phyloP scores from a whole-genome alignment of 176 grass and related monocot species.

The Otatea glauca region DNA sequence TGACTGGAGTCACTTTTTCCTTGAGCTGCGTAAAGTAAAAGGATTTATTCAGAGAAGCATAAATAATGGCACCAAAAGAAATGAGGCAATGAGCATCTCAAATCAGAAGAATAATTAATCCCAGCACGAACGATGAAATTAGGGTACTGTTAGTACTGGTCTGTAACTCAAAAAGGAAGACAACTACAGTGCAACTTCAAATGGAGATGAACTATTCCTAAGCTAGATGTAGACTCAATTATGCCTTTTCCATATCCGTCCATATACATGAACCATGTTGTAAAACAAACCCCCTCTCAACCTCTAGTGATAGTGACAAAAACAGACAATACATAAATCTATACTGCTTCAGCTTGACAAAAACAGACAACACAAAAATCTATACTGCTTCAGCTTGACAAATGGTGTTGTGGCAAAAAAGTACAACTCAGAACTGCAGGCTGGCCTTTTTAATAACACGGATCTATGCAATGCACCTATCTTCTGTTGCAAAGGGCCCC shows the following conservation, averaged over 20 bases:
- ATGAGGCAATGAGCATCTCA: neutral
- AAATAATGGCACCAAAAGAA: neutral
- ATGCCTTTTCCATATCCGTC: neutral
- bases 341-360: neutral
- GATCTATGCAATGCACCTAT: constrained; percentile 16
- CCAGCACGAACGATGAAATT: neutral
- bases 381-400: neutral
- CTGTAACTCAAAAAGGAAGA: neutral
- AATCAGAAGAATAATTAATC: neutral
- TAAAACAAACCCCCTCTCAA: neutral
- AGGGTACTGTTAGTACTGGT: neutral
- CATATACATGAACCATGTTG: neutral
- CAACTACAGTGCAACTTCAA: neutral
- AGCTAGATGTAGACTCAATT: neutral
- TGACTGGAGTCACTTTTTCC: constrained; percentile 68
- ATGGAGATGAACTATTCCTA: constrained; percentile 5
- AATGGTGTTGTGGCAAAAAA: neutral
- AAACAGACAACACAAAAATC: neutral
- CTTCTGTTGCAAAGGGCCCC: constrained; percentile 28
- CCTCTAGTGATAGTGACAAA: constrained; percentile 13
- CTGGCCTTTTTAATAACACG: constrained; percentile 30
- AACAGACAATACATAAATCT: neutral
- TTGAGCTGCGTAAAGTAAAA: constrained; percentile 62
- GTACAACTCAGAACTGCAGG: constrained; percentile 18
- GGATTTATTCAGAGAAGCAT: constrained; percentile 8